Percentiles rank a stretch among this genome's conserved stretches.
Evolutionary conservation across 2,329 filamentous ascomycete species (phyloP).

Genomic region (Macrophomina phaseolina): DNA sequence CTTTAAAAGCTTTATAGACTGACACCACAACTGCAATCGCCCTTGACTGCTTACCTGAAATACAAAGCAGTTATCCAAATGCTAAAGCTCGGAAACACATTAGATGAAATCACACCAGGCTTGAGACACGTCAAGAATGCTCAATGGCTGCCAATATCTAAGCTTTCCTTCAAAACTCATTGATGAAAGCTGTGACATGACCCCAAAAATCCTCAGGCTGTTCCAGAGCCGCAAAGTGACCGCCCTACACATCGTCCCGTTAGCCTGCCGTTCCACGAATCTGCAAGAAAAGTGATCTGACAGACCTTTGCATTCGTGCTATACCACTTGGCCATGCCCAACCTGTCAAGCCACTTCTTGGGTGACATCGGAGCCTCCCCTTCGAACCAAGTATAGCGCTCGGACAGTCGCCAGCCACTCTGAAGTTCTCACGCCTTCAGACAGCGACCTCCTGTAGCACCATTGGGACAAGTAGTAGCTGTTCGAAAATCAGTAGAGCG

Average conservation of each 20-base stretch:
- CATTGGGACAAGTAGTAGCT: neutral
- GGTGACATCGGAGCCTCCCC: conserved; percentile 48
- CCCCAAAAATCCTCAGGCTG: conserved; percentile 47
- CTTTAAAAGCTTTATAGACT: no score
- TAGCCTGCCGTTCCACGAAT: neutral
- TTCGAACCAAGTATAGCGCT: conserved; percentile 54
- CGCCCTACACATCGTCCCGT: conserved; percentile 50
- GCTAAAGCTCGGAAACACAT: no score
- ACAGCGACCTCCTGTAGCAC: conserved; percentile 24
- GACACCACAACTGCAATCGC: no score
- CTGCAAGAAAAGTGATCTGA: conserved; percentile 29
- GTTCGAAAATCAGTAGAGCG: neutral
- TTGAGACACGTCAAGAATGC: no score
- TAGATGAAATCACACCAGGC: no score
- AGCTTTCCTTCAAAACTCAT: conserved; percentile 37
- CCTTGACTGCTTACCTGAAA: no score
- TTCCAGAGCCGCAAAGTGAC: conserved; percentile 61
- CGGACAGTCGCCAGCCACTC: neutral
- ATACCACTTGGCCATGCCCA: conserved; percentile 47
- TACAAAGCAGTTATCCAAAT: no score
- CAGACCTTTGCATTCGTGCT: neutral
- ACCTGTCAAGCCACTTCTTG: conserved; percentile 44
- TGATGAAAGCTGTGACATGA: conserved; percentile 55
- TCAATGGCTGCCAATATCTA: no score
- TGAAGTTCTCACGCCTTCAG: neutral